A percentile compares a stretch with the other conserved stretches of the same genome.
Evolutionary conservation across 2,329 filamentous ascomycete species (phyloP).

Genomic region (Apiospora arundinis): DNA sequence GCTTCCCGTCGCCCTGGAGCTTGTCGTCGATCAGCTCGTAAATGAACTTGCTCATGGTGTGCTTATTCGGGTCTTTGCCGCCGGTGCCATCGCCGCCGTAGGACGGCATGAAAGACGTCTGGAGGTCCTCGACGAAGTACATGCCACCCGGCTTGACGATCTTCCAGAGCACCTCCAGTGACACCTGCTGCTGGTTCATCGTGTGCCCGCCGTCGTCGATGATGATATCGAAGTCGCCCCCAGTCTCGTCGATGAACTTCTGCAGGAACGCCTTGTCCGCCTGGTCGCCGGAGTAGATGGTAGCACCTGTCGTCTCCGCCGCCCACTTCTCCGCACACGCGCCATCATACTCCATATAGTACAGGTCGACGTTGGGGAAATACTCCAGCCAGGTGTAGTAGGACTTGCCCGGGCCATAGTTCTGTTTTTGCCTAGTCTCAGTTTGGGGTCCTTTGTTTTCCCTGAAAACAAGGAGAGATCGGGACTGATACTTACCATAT

Average conservation of each 20-base stretch:
- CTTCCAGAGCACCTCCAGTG: slow-evolving; percentile 44
- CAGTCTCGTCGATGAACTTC: slow-evolving; percentile 40
- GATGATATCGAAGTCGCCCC: slow-evolving; percentile 47
- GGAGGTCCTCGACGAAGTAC: slow-evolving; percentile 45
- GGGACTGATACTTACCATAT: slow-evolving; percentile 37
- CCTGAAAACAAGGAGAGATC: neutral
- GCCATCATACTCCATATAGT: slow-evolving; percentile 49
- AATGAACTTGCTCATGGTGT: slow-evolving; percentile 37
- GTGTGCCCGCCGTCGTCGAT: slow-evolving; percentile 48
- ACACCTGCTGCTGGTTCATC: slow-evolving; percentile 46
- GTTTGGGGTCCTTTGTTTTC: neutral
- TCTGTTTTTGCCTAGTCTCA: slow-evolving; percentile 26
- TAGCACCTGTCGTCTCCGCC: slow-evolving; percentile 41
- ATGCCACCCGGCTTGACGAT: slow-evolving; percentile 44
- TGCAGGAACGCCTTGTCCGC: slow-evolving; percentile 45
- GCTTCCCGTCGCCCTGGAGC: slow-evolving; percentile 29
- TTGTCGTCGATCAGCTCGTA: slow-evolving; percentile 37
- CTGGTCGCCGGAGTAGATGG: slow-evolving; percentile 49
- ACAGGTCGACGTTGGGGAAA: slow-evolving; percentile 46
- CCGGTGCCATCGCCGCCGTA: slow-evolving; percentile 35
- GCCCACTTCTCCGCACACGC: slow-evolving; percentile 45
- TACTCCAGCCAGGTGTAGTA: slow-evolving; percentile 50
- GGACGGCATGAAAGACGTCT: slow-evolving; percentile 35
- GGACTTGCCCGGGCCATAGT: slow-evolving; percentile 45
- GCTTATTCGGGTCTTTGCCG: slow-evolving; percentile 31